Evolutionary conservation across 495 filamentous ascomycete genomes (phyloP).

Genomic region (Chaetomium cochliodes): DNA sequence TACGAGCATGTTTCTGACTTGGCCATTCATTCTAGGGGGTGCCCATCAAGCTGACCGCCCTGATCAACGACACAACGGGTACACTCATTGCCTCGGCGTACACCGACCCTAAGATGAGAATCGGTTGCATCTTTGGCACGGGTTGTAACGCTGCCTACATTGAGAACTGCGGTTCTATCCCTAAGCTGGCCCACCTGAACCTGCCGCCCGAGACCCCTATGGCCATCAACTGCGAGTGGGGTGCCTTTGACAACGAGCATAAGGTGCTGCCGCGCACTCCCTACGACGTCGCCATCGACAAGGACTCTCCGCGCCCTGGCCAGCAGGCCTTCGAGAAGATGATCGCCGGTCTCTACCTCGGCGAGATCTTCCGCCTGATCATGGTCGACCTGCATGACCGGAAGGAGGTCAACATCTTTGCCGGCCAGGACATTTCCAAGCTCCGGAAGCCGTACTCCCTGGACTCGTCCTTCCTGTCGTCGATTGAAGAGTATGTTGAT

Average conservation of each 20-base stretch:
- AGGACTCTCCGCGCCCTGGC: conserved; percentile 87
- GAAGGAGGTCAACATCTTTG: conserved; percentile 73
- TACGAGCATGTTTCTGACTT: conserved; percentile 9
- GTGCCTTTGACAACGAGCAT: conserved; percentile 97
- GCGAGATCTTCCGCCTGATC: conserved; percentile 90
- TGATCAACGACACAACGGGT: conserved; percentile 98
- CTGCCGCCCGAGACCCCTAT: conserved; percentile 87
- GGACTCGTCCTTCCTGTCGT: conserved; percentile 92
- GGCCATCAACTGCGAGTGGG: conserved; percentile 99
- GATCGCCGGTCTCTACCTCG: conserved; percentile 93
- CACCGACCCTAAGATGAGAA: conserved; percentile 85
- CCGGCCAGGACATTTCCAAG: conserved; percentile 72
- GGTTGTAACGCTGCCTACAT: conserved; percentile 99
- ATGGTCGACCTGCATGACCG: conserved; percentile 81
- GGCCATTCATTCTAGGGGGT: conserved; percentile 58
- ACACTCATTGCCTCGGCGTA: conserved; percentile 98
- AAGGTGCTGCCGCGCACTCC: conserved; percentile 84
- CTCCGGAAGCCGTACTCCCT: conserved; percentile 80
- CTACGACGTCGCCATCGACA: conserved; percentile 83
- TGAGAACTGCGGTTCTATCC: conserved; percentile 86
- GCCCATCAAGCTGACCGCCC: conserved; percentile 86
- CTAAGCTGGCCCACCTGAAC: conserved; percentile 91
- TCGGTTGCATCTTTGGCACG: conserved; percentile 97
- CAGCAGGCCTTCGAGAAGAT: conserved; percentile 98
- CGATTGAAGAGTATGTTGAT: conserved; percentile 72